These are phyloP conservation scores for Plasmodium falciparum DNA, from an alignment of 169 alveolate species.

Conservation along the genomic window DNA sequence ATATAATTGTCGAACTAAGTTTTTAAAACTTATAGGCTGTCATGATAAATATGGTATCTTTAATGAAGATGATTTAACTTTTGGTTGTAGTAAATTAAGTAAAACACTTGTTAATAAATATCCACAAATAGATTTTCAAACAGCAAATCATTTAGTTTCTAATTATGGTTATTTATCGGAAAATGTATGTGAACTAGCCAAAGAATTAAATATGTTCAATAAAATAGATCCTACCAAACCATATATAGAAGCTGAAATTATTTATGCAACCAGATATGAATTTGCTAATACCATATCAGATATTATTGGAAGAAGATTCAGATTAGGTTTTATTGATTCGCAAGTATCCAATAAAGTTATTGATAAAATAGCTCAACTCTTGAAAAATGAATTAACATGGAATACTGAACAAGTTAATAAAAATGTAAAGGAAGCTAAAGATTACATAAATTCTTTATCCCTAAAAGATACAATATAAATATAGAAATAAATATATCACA, in stretches of 20 bases:
- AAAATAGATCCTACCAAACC: constrained; percentile 82
- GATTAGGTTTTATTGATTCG: constrained; percentile 85
- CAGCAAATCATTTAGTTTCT: constrained; percentile 82
- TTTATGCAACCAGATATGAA: constrained; percentile 84
- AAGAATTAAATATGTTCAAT: constrained; percentile 76
- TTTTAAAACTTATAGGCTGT: constrained; percentile 79
- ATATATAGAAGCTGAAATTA: constrained; percentile 84
- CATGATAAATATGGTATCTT: constrained; percentile 79
- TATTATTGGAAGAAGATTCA: constrained; percentile 86
- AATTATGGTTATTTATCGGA: constrained; percentile 86
- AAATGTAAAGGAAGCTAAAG: constrained; percentile 77
- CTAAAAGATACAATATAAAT: neutral
- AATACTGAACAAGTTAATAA: constrained; percentile 41
- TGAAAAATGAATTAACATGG: constrained; percentile 84
- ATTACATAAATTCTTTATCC: constrained; percentile 68
- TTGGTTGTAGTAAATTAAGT: constrained; percentile 79
- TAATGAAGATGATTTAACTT: constrained; percentile 80
- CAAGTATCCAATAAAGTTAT: constrained; percentile 76
- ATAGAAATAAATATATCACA: neutral
- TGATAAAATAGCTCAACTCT: constrained; percentile 70
- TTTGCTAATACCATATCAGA: constrained; percentile 87
- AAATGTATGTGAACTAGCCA: constrained; percentile 82
- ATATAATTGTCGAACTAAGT: constrained; percentile 83
- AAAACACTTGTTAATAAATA: constrained; percentile 72
- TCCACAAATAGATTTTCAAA: constrained; percentile 75